Evolutionary conservation across 2,329 filamentous ascomycete species (phyloP).

Genomic region (Penicillium sp.): DNA sequence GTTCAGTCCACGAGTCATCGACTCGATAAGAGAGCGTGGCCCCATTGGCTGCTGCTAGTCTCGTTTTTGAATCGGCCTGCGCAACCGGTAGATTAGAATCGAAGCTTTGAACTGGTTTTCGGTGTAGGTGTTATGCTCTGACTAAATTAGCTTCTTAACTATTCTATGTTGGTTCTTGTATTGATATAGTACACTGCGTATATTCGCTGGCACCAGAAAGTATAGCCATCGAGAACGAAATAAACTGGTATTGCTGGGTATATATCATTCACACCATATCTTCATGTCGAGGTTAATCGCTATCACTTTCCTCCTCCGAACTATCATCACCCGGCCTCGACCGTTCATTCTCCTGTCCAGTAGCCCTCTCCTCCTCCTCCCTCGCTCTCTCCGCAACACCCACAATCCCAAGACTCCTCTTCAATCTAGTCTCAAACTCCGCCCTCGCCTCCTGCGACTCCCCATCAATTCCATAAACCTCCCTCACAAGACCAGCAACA

Average conservation of each 20-base stretch:
- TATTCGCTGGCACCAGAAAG: too few relatives aligned
- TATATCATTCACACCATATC: not conserved
- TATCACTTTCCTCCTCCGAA: constrained; percentile 5
- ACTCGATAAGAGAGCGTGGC: not conserved
- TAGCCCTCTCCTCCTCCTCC: not conserved
- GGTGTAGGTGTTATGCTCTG: too few relatives aligned
- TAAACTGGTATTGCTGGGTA: constrained; percentile 1
- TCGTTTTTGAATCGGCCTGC: too few relatives aligned
- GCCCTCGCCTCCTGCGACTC: constrained; percentile 12
- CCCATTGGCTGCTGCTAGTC: not conserved
- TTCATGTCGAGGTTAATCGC: not conserved
- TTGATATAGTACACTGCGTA: not conserved
- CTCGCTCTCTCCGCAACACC: constrained; percentile 3
- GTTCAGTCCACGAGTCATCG: not conserved
- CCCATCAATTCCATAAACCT: constrained; percentile 43
- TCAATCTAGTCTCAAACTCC: constrained; percentile 58
- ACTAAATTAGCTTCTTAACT: too few relatives aligned
- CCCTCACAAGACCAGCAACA: constrained; percentile 62
- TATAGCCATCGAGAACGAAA: not conserved
- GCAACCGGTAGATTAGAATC: too few relatives aligned
- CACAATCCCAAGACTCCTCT: constrained; percentile 56
- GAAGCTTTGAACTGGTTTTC: too few relatives aligned
- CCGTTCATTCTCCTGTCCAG: not conserved
- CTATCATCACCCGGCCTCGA: not conserved
- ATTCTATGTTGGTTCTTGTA: not conserved